Base-by-base conservation (phyloP, 345 rosid species). In the Hirschfeldia incana region DNA sequence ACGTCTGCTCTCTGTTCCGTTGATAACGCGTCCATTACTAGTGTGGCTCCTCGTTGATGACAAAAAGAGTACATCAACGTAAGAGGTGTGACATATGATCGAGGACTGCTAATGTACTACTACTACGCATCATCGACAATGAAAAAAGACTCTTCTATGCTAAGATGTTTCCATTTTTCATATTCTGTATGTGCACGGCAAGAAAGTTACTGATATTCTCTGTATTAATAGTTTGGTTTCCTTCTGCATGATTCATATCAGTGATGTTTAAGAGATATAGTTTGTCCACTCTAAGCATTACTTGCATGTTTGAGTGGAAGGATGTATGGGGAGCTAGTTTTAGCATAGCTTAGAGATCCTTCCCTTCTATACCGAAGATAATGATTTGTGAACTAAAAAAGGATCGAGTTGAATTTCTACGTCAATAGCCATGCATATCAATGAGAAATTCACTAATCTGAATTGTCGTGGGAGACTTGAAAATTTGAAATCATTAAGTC, bases 31-130 rank as follows among this genome's bases (percentile, higher is more conserved):
- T 62, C 71, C 17, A 27, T 77, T 70, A 77, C 80, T 63, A 58
- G 10, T 2, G 29, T 77, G 32, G 57, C 26, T 34, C 80, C 80
- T 77, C 80, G 76, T 63, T 77, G 27, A 77, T 21, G n/a, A 26
- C 6, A 58, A 58, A 58, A 9, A 15, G 16, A 12, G 4, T 11
- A 1, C 15, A 27, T 59, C 30, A 27, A 27, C 17, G 11, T 57
- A 17, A 17, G 17, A 57, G 12, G 21, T 21, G 21, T 21, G 27
- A 53, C 4, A 44, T 44, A 44, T 44, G 51, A 44, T 46, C 1
- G 44, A 37, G 53, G 53, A 3, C 53, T 11, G n/a, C 2, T 53
- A 16, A 6, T n/a, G 17, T 51, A 51, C 5, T 51, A 6, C 2
- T 4, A 21, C 21, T 21, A 21, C 21, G 21, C 21, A 21, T 21